Evolutionary conservation across 495 filamentous ascomycete species (phyloP), one percentile per base, ranked within the genome.

Genomic region (Oidiodendron maius): DNA sequence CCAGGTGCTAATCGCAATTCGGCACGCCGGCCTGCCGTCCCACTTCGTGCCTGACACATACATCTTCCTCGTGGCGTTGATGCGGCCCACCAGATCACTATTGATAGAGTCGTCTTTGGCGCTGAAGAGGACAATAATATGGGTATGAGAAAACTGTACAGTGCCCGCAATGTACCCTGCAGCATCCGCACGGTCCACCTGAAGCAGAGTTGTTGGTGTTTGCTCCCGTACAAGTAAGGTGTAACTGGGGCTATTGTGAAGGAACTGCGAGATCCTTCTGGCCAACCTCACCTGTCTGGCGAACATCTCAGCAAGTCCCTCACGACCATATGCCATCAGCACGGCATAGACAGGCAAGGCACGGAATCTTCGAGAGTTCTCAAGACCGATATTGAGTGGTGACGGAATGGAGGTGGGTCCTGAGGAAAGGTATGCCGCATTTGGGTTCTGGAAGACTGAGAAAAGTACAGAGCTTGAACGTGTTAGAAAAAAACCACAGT

Each of bases 301-400:
- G 9, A 95, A 71, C 74, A 96, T 87, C 1, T 74, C 69, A 3
- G 65, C 68, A 55, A 91, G 84, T 3, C 89, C 90, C 9, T 71
- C 57, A 8, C 71, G 70, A 3, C 91, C 91, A 50, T 93, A 86
- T 28, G 82, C 80, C n/a, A 82, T 55, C 1, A 96, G 72, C 0
- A 83, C 82, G 9, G 89, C 83, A 54, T 96, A 96, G 3, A 89
- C 87, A 0, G 91, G 91, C 16, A 96, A 68, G 0, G 89, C 91
- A 40, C 91, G 77, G 69, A 97, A 94, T 13, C 91, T 81, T 32
- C 90, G 77, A 4, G 90, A 95, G 61, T 97, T 97, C 57, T 96
- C 91, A 17, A 97, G 65, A 17, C 90, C 87, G 46, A 91, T 82
- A 65, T 96, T 91, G n/a, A 96, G 68, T 0, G 91, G 91, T 24